phyloP scores from a whole-genome alignment of 495 filamentous ascomycete genomes.

The Penicillium malachiteum region DNA sequence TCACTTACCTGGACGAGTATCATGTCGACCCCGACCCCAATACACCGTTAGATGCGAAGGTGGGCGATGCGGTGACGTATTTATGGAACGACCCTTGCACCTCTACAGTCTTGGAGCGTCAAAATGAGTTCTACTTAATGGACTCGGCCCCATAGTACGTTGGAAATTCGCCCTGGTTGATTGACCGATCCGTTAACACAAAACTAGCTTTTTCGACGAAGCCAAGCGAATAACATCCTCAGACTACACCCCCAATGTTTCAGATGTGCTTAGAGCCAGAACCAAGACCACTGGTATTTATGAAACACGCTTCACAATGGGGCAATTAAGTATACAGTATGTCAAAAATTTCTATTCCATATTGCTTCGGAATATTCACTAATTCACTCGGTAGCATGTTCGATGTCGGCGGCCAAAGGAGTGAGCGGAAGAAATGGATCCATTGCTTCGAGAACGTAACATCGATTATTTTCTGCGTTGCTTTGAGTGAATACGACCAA shows the following conservation, averaged over 20 bases:
- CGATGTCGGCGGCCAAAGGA: conserved; percentile 94
- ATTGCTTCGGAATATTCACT: no score
- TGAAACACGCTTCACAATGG: conserved; percentile 97
- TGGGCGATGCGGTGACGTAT: conserved; percentile 78
- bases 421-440: conserved; percentile 99
- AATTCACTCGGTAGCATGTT: conserved; percentile 74
- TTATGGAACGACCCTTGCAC: conserved; percentile 90
- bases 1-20: conserved; percentile 81
- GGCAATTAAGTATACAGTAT: conserved; percentile 97
- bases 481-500: conserved; percentile 97
- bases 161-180: neutral
- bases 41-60: conserved; percentile 70
- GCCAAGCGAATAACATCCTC: conserved; percentile 78
- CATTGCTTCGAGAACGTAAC: conserved; percentile 99
- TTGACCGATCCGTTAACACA: conserved; percentile 5
- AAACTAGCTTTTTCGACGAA: conserved; percentile 86
- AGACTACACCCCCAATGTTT: conserved; percentile 86
- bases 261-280: conserved; percentile 89
- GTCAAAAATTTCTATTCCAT: conserved; percentile 25
- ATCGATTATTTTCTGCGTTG: conserved; percentile 99
- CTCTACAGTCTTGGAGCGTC: conserved; percentile 81
- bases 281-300: conserved; percentile 99
- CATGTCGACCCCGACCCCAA: conserved; percentile 87
- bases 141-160: conserved; percentile 97
- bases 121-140: conserved; percentile 99